Base-by-base conservation (phyloP, 768 basidiomycete species). In the Suillus alpinus region DNA sequence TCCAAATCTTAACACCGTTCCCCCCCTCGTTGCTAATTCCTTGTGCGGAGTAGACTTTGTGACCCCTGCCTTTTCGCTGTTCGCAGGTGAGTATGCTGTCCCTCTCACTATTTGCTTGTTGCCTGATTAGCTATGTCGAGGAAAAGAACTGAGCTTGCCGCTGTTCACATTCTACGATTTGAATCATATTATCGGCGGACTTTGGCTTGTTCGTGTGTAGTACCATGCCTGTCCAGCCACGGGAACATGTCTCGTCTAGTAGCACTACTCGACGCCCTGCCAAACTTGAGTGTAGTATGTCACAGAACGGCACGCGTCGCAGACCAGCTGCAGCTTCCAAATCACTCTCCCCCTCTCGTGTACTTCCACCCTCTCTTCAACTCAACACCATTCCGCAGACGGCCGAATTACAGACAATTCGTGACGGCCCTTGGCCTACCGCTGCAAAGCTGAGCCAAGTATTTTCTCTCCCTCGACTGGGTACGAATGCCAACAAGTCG, bases 371-470 rank as follows among this genome's bases (percentile, higher is more conserved):
- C 26, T 66, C 12, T 56, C 65, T 69, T 34, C 58, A 57, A 32
- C 52, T 70, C 26, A 43, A 59, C 32, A 41, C 56, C 57, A 41
- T 50, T 36, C 53, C 41, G 49, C 39, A 56, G 55, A 56, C 58
- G 23, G 51, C 66, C 26, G 59, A 57, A 43, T 52, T 69, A 13
- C 69, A 73, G 37, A 67, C 71, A 40, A 75, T 70, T 29, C 63
- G 67, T 20, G 77, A 78, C 64, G 70, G 73, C 14, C 71, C 77
- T 29, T 72, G 71, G 57, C 68, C 69, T 14, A 64, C 65, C 58
- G 71, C 69, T 57, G 74, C 73, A 40, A 82, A 80, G 63, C 69
- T 84, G 51, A 77, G 76, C 62, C 75, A 71, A 55, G 75, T 80
- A 51, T 76, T 84, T 44, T 77, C 77, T 40, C 75, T 80, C 32